phyloP scores from a whole-genome alignment of 139 green algal species.

The Chlorella sorokiniana region DNA sequence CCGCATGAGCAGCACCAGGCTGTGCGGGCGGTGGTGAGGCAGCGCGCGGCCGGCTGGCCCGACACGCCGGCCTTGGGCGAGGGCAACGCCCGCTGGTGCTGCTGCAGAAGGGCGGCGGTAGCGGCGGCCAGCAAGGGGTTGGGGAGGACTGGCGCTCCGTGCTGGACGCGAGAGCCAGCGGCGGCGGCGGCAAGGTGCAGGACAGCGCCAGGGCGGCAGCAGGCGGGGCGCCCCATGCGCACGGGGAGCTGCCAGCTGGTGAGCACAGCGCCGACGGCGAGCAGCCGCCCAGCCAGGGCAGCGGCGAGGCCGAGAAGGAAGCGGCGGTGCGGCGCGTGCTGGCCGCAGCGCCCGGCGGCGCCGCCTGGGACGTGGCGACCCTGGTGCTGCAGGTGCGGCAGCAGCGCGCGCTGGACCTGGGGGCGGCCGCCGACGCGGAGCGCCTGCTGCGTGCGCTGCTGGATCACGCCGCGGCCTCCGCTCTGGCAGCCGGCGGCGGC shows the following conservation, averaged over 20 bases:
- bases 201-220: constrained; percentile 1
- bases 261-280: neutral
- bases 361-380: neutral
- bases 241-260: neutral
- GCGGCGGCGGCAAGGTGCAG: neutral
- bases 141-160: constrained; percentile 16
- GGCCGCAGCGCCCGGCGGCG: neutral
- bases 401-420: neutral
- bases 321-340: neutral
- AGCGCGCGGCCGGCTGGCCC: neutral
- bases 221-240: too few relatives aligned
- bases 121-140: neutral
- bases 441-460: neutral
- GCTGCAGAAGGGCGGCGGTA: neutral
- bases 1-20: neutral
- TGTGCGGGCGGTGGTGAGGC: neutral
- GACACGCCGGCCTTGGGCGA: neutral
- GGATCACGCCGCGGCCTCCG: neutral
- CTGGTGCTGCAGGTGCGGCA: neutral
- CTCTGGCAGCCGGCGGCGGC: neutral
- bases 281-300: neutral
- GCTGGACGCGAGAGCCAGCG: neutral
- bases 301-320: neutral
- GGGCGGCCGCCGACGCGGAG: neutral
- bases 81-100: neutral